A percentile compares a stretch with the other conserved stretches of the same genome.
phyloP scores from a whole-genome alignment of 2,329 filamentous ascomycete genomes.

The Trematosphaeria pertusa region DNA sequence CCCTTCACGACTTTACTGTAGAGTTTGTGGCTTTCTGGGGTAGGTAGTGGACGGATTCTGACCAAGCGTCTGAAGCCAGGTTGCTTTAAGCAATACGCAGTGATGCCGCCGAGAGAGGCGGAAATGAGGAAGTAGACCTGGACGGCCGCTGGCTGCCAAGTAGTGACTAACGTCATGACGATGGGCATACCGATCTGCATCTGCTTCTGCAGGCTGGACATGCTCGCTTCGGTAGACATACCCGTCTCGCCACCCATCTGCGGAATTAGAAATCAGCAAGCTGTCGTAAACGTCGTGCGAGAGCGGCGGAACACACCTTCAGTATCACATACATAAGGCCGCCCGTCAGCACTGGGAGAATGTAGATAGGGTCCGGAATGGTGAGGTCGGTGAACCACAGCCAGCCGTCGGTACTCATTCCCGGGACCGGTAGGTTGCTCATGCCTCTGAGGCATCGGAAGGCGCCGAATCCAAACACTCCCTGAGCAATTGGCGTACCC shows the following conservation, averaged over 20 bases:
- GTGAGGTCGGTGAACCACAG: slow-evolving; percentile 84
- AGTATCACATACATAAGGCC: slow-evolving; percentile 64
- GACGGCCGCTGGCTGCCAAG: slow-evolving; percentile 62
- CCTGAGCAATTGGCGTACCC: slow-evolving; percentile 54
- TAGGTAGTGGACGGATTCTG: slow-evolving; percentile 40
- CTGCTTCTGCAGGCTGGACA: slow-evolving; percentile 45
- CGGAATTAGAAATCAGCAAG: slow-evolving; percentile 23
- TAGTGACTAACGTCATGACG: slow-evolving; percentile 61
- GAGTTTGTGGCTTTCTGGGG: slow-evolving; percentile 29
- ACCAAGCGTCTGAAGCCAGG: slow-evolving; percentile 46
- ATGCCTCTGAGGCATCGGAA: slow-evolving; percentile 81
- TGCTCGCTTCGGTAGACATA: slow-evolving; percentile 29
- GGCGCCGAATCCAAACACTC: slow-evolving; percentile 79
- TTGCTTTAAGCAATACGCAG: slow-evolving; percentile 48
- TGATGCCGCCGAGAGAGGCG: slow-evolving; percentile 48
- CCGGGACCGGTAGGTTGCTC: slow-evolving; percentile 79
- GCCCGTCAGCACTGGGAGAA: slow-evolving; percentile 72
- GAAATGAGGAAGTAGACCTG: slow-evolving; percentile 68
- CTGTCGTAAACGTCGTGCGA: slow-evolving; percentile 13
- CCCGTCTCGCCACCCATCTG: slow-evolving; percentile 61
- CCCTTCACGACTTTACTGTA: slow-evolving; percentile 36
- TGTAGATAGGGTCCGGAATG: slow-evolving; percentile 75
- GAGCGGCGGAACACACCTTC: slow-evolving; percentile 55
- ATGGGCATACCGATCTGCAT: slow-evolving; percentile 60
- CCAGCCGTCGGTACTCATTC: slow-evolving; percentile 71